Conservation (phyloP, 768 basidiomycete species). For the Kwoniella sp. region DNA sequence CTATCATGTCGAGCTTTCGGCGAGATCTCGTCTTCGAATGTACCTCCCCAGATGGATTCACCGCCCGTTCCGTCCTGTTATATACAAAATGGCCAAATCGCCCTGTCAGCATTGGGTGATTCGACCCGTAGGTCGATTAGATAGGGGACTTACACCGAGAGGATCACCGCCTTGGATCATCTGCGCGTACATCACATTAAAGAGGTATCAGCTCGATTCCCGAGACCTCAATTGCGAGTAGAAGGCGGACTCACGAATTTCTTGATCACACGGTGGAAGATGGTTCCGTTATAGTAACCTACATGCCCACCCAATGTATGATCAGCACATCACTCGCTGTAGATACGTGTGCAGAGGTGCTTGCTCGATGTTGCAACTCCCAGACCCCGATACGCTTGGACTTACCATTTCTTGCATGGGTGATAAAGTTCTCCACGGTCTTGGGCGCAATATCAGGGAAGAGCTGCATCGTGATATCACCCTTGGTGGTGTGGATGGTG, state of each 20-base stretch:
- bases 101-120: background rate
- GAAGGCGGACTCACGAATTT: conserved; percentile 67
- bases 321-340: background rate
- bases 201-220: conserved; percentile 14
- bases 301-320: background rate
- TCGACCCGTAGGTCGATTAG: background rate
- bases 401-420: conserved; percentile 72
- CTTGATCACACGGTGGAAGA: conserved; percentile 96
- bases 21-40: conserved; percentile 91
- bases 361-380: background rate
- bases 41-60: conserved; percentile 94
- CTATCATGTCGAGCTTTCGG: conserved; percentile 88
- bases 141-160: conserved; percentile 61
- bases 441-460: conserved; percentile 93
- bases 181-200: background rate
- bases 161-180: conserved; percentile 80
- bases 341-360: no score
- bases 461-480: conserved; percentile 69
- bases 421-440: conserved; percentile 97
- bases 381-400: background rate
- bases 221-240: background rate
- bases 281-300: conserved; percentile 84
- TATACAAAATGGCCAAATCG: background rate
- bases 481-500: conserved; percentile 91
- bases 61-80: conserved; percentile 84